phyloP scores from a whole-genome alignment of 306 rosid genomes.

The Citrullus mucosospermus region DNA sequence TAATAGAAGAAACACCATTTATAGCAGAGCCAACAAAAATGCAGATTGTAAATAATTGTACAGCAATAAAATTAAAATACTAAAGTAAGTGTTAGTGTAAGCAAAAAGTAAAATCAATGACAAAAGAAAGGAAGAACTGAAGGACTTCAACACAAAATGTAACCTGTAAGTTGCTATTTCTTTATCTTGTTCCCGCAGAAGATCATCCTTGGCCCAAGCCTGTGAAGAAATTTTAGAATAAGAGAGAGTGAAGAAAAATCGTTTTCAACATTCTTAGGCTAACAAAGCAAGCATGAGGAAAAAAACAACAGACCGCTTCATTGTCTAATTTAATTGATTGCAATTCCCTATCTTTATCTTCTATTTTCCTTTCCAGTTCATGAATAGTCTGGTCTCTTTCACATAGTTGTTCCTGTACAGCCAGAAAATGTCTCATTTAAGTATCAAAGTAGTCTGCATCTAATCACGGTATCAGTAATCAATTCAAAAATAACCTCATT shows the following conservation, averaged over 20 bases:
- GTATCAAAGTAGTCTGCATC: neutral
- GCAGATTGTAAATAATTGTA: neutral
- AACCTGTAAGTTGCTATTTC: conserved; percentile 81
- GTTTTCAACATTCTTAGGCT: neutral
- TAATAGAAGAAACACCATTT: neutral
- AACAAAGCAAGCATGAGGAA: conserved; percentile 3
- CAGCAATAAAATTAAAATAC: neutral
- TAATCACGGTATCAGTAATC: neutral
- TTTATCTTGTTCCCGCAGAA: conserved; percentile 76
- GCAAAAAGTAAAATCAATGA: neutral
- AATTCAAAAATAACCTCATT: neutral
- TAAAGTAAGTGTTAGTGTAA: neutral
- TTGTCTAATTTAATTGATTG: conserved; percentile 74
- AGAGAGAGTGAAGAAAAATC: neutral
- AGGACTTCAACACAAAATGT: conserved; percentile 5
- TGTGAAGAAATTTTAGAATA: conserved; percentile 14
- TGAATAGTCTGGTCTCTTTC: conserved; percentile 62
- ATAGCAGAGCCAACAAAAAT: neutral
- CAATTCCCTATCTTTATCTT: conserved; percentile 80
- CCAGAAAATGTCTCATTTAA: conserved; percentile 3
- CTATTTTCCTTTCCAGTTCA: conserved; percentile 76
- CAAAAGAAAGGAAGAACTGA: neutral
- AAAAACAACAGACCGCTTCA: conserved; percentile 65
- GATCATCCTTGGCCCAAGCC: conserved; percentile 98
- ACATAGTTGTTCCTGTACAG: conserved; percentile 63